Conservation (phyloP, 805 yeast species). For the Candida ulmi region DNA sequence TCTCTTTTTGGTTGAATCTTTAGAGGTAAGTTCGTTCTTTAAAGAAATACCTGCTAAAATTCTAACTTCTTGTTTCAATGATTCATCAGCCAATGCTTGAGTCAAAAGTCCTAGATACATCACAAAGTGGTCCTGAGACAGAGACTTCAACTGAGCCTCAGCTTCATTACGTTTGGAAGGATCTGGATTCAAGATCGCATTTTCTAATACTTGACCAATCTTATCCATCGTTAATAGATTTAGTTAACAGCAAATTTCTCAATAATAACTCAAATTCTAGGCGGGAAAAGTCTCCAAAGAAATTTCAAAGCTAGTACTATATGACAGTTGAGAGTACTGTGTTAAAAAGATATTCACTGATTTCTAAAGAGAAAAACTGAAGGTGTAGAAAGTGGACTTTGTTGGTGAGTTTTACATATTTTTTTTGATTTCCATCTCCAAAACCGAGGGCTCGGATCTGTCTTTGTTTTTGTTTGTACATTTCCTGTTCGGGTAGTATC, state of each 20-base stretch:
- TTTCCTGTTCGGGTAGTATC: background rate
- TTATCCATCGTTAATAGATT: constrained; percentile 31
- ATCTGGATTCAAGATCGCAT: constrained; percentile 68
- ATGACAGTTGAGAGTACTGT: no score
- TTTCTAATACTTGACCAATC: constrained; percentile 68
- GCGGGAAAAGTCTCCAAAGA: no score
- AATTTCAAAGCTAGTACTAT: no score
- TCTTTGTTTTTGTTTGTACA: constrained; percentile 1
- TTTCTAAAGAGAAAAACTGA: no score
- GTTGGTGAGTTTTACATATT: background rate
- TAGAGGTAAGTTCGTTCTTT: constrained; percentile 84
- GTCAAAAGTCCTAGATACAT: constrained; percentile 68
- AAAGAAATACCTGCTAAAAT: constrained; percentile 85
- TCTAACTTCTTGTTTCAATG: constrained; percentile 70
- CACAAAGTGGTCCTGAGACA: constrained; percentile 72
- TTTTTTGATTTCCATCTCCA: background rate
- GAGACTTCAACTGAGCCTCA: constrained; percentile 65
- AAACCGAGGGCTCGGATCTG: background rate
- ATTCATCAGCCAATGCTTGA: constrained; percentile 61
- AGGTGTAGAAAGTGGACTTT: no score
- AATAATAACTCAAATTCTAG: no score
- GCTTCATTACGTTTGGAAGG: constrained; percentile 67
- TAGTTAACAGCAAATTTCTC: background rate
- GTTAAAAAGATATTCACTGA: no score
- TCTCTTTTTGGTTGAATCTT: constrained; percentile 54